These are phyloP conservation scores for Aureobasidium sp. DNA, from an alignment of 2,329 filamentous ascomycete species.

Conservation along the genomic window DNA sequence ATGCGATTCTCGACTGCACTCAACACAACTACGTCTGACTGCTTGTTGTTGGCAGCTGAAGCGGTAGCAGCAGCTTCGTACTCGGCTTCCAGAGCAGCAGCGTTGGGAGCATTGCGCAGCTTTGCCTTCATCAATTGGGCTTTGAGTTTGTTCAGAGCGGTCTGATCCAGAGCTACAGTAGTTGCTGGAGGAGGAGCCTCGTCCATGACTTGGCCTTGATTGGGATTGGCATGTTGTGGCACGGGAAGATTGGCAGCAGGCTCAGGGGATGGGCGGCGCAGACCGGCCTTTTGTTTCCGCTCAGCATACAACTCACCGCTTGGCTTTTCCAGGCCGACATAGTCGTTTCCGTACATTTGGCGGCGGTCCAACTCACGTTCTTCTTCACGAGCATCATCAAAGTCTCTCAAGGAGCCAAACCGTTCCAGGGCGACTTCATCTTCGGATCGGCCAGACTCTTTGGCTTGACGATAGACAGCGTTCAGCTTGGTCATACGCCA, in stretches of 20 bases:
- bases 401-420: conserved; percentile 73
- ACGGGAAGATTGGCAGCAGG: background rate
- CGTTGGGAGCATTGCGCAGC: conserved; percentile 68
- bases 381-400: conserved; percentile 90
- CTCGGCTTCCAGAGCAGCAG: conserved; percentile 68
- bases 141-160: conserved; percentile 77
- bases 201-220: conserved; percentile 53
- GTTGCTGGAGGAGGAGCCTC: conserved; percentile 46
- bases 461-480: conserved; percentile 71
- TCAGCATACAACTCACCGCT: conserved; percentile 80
- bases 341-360: conserved; percentile 75
- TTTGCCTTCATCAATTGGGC: conserved; percentile 96
- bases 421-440: conserved; percentile 79
- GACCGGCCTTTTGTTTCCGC: conserved; percentile 55
- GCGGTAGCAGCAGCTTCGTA: conserved; percentile 70
- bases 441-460: conserved; percentile 63
- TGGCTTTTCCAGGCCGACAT: conserved; percentile 77
- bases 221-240: conserved; percentile 17
- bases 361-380: conserved; percentile 82
- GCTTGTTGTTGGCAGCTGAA: conserved; percentile 48
- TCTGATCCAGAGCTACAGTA: conserved; percentile 60
- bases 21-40: conserved; percentile 68
- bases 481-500: conserved; percentile 97
- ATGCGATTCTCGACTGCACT: conserved; percentile 85
- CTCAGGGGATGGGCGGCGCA: conserved; percentile 35